These are phyloP conservation scores for Coccomyxa subellipsoidea DNA, from an alignment of 163 green algal genomes.

Conservation along the genomic window DNA sequence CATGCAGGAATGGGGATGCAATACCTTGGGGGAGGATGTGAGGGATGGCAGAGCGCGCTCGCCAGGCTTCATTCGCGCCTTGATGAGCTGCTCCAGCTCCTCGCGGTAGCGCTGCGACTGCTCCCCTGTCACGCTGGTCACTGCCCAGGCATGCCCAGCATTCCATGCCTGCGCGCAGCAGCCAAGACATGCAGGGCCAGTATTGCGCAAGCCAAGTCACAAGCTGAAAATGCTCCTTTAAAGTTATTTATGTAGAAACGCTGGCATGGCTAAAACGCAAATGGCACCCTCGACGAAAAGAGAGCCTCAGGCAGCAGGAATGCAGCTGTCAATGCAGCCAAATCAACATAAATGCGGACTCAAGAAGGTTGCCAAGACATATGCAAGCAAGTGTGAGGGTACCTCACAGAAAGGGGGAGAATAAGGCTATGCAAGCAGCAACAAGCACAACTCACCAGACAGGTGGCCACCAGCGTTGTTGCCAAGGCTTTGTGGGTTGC, in stretches of 20 bases:
- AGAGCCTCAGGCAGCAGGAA: too few species aligned
- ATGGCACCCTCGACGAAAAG: too few species aligned
- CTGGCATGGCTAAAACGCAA: too few species aligned
- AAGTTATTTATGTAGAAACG: too few species aligned
- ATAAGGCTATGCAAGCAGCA: background rate
- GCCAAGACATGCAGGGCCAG: background rate
- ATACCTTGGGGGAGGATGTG: slow-evolving; percentile 31
- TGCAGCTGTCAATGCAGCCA: too few species aligned
- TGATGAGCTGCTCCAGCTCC: slow-evolving; percentile 7
- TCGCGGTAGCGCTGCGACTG: background rate
- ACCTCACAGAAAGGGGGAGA: too few species aligned
- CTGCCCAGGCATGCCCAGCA: background rate
- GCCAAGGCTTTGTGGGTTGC: background rate
- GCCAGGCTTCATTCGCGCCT: background rate
- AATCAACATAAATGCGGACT: too few species aligned
- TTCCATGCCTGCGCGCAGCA: background rate
- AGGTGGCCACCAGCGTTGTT: background rate
- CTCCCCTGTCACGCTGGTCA: background rate
- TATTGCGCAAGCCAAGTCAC: too few species aligned
- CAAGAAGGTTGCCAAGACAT: background rate
- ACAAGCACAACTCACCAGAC: background rate
- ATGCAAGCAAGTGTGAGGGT: too few species aligned
- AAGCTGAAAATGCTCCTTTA: too few species aligned
- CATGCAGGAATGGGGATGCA: too few species aligned
- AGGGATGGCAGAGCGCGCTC: slow-evolving; percentile 26